Percentiles rank a stretch among this genome's conserved stretches.
These are phyloP conservation scores for Claviceps fusiformis DNA, from an alignment of 2,329 filamentous ascomycete species.

Conservation along the genomic window DNA sequence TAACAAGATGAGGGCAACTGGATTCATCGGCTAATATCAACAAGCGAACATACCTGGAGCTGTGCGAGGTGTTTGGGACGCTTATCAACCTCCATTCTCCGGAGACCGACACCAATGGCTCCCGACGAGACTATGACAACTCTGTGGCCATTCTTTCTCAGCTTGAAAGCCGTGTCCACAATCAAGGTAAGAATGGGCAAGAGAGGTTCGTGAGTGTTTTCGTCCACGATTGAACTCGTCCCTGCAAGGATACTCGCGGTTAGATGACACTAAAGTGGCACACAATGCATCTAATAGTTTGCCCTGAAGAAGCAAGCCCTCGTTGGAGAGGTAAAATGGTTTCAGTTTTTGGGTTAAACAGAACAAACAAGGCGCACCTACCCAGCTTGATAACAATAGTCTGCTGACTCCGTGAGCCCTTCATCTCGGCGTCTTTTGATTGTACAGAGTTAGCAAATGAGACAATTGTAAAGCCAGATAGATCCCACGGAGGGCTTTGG, in stretches of 20 bases:
- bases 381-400: constrained; percentile 75
- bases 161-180: constrained; percentile 80
- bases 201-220: constrained; percentile 84
- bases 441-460: constrained; percentile 3
- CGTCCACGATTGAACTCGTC: constrained; percentile 97
- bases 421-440: constrained; percentile 42
- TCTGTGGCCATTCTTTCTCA: constrained; percentile 81
- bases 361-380: constrained; percentile 26
- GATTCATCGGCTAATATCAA: neutral
- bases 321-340: neutral
- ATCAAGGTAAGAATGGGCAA: constrained; percentile 84
- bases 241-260: constrained; percentile 37
- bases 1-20: neutral
- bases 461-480: neutral
- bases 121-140: constrained; percentile 96
- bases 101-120: constrained; percentile 85
- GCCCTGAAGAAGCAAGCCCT: neutral
- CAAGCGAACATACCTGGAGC: constrained; percentile 47
- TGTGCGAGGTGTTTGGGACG: constrained; percentile 82
- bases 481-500: constrained; percentile 2
- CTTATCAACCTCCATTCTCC: constrained; percentile 76
- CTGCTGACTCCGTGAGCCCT: constrained; percentile 33
- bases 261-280: neutral
- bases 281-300: neutral
- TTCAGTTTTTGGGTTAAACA: neutral